Evolutionary conservation across 306 rosid genomes (phyloP).

Genomic region (Rosa persica): DNA sequence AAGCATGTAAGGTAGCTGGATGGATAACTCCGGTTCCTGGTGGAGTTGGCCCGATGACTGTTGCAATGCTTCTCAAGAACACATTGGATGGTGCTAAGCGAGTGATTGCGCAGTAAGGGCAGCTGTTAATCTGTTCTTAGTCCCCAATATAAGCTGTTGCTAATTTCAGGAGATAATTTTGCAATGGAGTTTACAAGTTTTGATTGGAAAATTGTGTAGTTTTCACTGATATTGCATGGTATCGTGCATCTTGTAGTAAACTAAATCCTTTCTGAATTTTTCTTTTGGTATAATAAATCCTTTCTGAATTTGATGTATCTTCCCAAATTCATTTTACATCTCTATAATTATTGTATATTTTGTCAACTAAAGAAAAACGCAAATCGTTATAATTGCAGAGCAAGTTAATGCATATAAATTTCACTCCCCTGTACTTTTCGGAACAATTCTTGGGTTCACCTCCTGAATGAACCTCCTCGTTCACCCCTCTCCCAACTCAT

Average conservation of each 20-base stretch:
- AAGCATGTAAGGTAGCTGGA: constrained; percentile 85
- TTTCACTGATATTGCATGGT: background rate
- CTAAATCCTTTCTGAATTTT: background rate
- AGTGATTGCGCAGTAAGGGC: constrained; percentile 37
- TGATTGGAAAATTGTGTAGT: background rate
- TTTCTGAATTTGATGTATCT: background rate
- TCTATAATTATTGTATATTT: background rate
- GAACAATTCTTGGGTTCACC: no score
- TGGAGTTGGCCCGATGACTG: constrained; percentile 92
- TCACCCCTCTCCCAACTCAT: no score
- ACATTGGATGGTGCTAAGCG: constrained; percentile 87
- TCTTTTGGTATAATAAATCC: background rate
- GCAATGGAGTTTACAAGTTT: background rate
- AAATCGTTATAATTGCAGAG: no score
- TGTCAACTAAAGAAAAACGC: background rate
- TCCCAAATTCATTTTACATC: background rate
- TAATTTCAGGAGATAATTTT: background rate
- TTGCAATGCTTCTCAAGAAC: constrained; percentile 83
- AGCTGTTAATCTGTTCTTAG: background rate
- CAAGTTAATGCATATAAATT: no score
- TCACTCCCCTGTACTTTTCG: no score
- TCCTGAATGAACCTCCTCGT: no score
- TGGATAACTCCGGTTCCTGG: constrained; percentile 95
- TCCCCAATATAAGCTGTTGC: background rate
- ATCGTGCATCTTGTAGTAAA: background rate